Evolutionary conservation across 441 rosid species (phyloP).

Genomic region (Sinapis alba): DNA sequence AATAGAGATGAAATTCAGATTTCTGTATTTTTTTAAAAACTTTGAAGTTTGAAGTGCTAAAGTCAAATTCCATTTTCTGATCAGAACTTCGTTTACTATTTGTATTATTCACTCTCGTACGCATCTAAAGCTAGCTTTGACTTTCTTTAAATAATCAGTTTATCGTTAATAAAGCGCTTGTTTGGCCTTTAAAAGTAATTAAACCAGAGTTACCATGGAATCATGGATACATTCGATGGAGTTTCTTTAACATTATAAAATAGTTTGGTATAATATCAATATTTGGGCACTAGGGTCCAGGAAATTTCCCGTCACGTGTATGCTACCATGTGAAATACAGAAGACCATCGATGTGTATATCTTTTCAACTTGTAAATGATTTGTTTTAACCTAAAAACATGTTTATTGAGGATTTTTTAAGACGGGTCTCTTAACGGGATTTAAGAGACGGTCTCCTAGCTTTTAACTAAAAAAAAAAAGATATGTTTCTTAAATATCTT

Average conservation of each 20-base stretch:
- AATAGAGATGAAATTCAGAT: slow-evolving; percentile 27
- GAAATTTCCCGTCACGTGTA: slow-evolving; percentile 30
- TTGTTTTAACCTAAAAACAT: too few relatives aligned
- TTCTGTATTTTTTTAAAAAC: slow-evolving; percentile 20
- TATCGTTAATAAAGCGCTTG: slow-evolving; percentile 1
- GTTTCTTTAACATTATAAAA: background rate
- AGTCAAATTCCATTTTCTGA: slow-evolving; percentile 56
- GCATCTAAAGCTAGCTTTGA: slow-evolving; percentile 71
- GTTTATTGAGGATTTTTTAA: too few relatives aligned
- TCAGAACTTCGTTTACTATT: slow-evolving; percentile 45
- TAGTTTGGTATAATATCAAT: background rate
- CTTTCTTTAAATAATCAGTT: slow-evolving; percentile 54
- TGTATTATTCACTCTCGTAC: slow-evolving; percentile 53
- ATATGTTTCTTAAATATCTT: too few relatives aligned
- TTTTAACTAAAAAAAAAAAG: too few relatives aligned
- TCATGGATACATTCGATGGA: slow-evolving; percentile 4
- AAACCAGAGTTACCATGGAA: slow-evolving; percentile 13
- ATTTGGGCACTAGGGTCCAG: slow-evolving; percentile 10
- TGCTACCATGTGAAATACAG: slow-evolving; percentile 25
- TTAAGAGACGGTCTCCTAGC: too few relatives aligned
- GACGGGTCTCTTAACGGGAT: too few relatives aligned
- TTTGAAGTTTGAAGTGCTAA: slow-evolving; percentile 54
- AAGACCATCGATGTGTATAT: background rate
- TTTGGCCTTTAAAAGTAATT: background rate
- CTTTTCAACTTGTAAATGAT: background rate